Base-by-base conservation (phyloP, 768 basidiomycete genomes). In the Cantharellus anzutake region DNA sequence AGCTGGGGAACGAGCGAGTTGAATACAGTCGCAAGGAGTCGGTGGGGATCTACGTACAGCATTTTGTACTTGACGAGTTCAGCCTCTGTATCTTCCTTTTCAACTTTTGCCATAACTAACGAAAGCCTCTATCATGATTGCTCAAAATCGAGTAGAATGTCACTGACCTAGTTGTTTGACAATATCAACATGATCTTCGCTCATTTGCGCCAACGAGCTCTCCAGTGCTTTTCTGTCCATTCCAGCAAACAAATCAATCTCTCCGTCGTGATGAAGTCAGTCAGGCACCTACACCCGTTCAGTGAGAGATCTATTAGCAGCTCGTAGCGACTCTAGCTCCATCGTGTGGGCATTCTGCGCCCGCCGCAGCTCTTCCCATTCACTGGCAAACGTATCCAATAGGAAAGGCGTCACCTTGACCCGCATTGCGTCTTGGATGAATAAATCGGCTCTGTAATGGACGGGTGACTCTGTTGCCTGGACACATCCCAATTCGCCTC, bases 61-160 rank as follows among this genome's bases (percentile, higher is more conserved):
- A 96, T 73, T 72, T 96, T 96, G 72, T 96, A 97, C 48, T 86
- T 81, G 42, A 99, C 93, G 16, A 99, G 79, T 69, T 98, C 90
- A 60, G 82, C 78, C 70, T 98, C 96, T 61, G 94, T 76, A 68
- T 97, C 92, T 68, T 99, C 94, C 64, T 88, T 87, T 61, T 83
- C 81, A 44, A 98, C 72, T 57, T 92, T 80, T 60, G 83, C 77
- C 74, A 83, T 88, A 2, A 98, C 96, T 2, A 98, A 78, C 68
- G 94, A 84, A 65, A 93, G 44, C 11, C 11, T 90, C 87, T 90
- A 63, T 50, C 16, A 41, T 51, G 11, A 56, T 35, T 14, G 52
- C 7, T 55, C 52, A 11, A 11, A 35, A 35, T n/a, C 14, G 14
- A 48, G 35, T 41, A 16, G 59, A 42, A 55, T n/a, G 42, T 29